Base-by-base conservation (phyloP, 1,139 yeast genomes). In the Hyphopichia wangnamkhiaoensis region DNA sequence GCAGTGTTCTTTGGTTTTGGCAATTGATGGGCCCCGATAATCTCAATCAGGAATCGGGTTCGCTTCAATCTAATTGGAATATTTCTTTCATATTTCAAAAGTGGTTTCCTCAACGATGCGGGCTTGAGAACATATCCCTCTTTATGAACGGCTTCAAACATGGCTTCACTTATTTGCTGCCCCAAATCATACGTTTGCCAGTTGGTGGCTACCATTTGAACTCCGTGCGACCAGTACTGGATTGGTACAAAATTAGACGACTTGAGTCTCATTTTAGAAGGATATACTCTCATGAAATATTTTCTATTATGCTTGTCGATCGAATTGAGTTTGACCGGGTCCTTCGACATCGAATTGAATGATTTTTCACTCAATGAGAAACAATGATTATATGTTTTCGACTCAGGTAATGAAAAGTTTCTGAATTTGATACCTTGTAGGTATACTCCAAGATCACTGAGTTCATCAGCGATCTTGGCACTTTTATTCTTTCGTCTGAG, bases 161-260 rank as follows among this genome's bases (percentile, higher is more conserved):
- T 68, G 0, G 97, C 88, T 49, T 86, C 87, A 58, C 90, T 91
- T n/a, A 93, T 56, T 54, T 89, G 96, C 57, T 90, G 93, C 0
- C 97, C 97, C 17, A 80, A 47, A 55, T 93, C 98, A 58, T 80
- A 84, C 0, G 95, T 85, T 61, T 93, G 98, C 98, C 98, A 94
- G 56, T 93, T 93, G 1, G 96, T 82, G 0, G 98, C 98, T 3
- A 88, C 98, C 90, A 94, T 79, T 56, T 93, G 98, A 4, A 77
- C 84, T 0, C 99, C 99, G 38, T 76, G 70, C 35, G 72, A 71
- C 98, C 99, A 93, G 53, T 79, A 89, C 0, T 63, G 63, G 4
- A 87, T 65, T 0, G 98, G 98, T 33, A 75, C 74, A 54, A 88
- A 91, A 53, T 93, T 93, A 3, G 89, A 73, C 2, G 96, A 89